Conservation (phyloP, 495 filamentous ascomycete species). For the Hypoxylon lienhwacheense region DNA sequence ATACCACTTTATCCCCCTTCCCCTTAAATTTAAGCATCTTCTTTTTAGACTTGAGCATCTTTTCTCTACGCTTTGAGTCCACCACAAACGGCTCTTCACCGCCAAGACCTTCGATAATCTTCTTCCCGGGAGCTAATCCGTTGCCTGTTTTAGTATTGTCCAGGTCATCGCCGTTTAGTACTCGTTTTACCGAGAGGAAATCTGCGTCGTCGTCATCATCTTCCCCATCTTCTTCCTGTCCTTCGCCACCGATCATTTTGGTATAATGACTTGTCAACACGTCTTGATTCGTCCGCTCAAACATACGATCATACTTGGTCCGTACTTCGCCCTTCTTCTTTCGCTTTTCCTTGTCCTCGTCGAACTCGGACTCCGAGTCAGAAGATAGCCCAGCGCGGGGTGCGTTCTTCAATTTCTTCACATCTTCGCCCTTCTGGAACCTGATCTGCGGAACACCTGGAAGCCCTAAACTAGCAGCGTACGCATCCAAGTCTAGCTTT, state of each 20-base stretch:
- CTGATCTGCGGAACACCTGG: constrained; percentile 89
- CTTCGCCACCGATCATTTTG: constrained; percentile 75
- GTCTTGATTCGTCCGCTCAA: constrained; percentile 90
- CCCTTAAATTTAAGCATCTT: constrained; percentile 85
- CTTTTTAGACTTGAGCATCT: constrained; percentile 91
- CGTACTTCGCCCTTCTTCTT: constrained; percentile 68
- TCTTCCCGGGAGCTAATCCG: constrained; percentile 44
- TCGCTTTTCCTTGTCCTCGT: constrained; percentile 55
- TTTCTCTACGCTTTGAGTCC: constrained; percentile 90
- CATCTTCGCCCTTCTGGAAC: constrained; percentile 84
- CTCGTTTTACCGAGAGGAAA: constrained; percentile 87
- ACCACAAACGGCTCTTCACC: constrained; percentile 69
- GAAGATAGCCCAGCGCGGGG: constrained; percentile 62
- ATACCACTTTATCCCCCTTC: constrained; percentile 79
- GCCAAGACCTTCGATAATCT: constrained; percentile 54
- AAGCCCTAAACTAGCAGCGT: constrained; percentile 79
- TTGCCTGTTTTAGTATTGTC: constrained; percentile 41
- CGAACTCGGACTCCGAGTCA: constrained; percentile 51
- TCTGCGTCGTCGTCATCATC: constrained; percentile 65
- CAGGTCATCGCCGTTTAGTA: constrained; percentile 60
- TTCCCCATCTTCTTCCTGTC: constrained; percentile 43
- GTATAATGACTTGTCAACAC: constrained; percentile 91
- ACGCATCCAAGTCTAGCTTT: constrained; percentile 79
- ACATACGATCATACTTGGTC: constrained; percentile 96
- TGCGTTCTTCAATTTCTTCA: constrained; percentile 85